Base-by-base conservation (phyloP, 1,284 basidiomycete species). In the Porodaedalea pini region DNA sequence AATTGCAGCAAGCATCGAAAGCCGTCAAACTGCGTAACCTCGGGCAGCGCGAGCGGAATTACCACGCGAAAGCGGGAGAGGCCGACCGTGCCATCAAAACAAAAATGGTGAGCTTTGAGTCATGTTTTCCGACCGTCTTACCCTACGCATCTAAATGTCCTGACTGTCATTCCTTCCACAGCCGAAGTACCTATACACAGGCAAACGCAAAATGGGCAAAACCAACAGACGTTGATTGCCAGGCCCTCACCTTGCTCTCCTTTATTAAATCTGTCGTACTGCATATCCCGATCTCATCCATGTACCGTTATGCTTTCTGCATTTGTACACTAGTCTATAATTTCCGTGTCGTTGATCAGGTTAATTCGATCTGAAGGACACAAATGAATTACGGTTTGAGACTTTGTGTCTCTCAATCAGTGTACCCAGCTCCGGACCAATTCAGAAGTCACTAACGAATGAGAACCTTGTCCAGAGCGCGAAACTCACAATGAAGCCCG, bases 201-300 rank as follows among this genome's bases (percentile, higher is more conserved):
- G 94, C 41, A 95, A 96, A 74, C 84, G 93, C 65, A 92, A 92
- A 72, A 83, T 74, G 47, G 92, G 92, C 65, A 95, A 92, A 78
- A 94, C 91, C 41, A 77, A 86, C 68, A 82, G 91, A 68, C 81
- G 92, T 72, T 95, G 54, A 59, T 47, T 15, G 5, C 25, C 25
- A 47, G 44, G 44, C 21, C 25, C 10, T 7, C 27, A n/a, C 17
- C 15, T 49, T 27, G 19, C 10, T 25, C 21, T 21, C 21, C 4
- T 44, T n/a, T 21, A n/a, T 25, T 49, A 8, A 27, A 43, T n/a
- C n/a, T n/a, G n/a, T n/a, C n/a, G n/a, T n/a, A n/a, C n/a, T n/a
- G n/a, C n/a, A n/a, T n/a, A n/a, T n/a, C n/a, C n/a, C n/a, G n/a
- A n/a, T n/a, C n/a, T n/a, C n/a, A n/a, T n/a, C n/a, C n/a, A n/a